Conservation (phyloP, 1,139 yeast genomes). For the Hyphopichia fennica region DNA sequence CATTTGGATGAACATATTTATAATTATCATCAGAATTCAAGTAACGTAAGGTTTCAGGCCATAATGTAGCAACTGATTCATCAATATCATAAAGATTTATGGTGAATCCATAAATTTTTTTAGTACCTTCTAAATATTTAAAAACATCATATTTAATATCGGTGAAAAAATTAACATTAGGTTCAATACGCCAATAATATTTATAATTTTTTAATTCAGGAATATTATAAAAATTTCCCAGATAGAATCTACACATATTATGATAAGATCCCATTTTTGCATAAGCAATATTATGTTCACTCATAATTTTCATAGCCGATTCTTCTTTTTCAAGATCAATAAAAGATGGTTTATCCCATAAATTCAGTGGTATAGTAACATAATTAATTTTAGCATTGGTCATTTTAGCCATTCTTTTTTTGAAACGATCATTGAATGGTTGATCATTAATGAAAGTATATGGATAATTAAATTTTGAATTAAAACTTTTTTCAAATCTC, state of each 20-base stretch:
- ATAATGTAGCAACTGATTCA: conserved; percentile 57
- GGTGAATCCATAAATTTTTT: conserved; percentile 69
- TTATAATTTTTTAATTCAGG: conserved; percentile 51
- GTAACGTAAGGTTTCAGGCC: conserved; percentile 69
- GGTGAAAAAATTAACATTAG: conserved; percentile 66
- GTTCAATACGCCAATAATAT: conserved; percentile 83
- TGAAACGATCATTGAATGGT: conserved; percentile 62
- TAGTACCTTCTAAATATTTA: conserved; percentile 65
- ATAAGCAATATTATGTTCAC: conserved; percentile 55
- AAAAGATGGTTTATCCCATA: conserved; percentile 66
- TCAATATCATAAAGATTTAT: conserved; percentile 69
- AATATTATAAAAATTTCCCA: conserved; percentile 61
- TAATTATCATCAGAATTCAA: conserved; percentile 57
- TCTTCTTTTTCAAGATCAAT: conserved; percentile 49
- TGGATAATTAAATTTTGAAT: conserved; percentile 70
- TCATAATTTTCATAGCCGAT: conserved; percentile 39
- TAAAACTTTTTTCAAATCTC: conserved; percentile 64
- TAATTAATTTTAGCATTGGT: conserved; percentile 58
- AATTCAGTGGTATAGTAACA: conserved; percentile 52
- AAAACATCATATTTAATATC: conserved; percentile 74
- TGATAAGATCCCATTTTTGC: conserved; percentile 67
- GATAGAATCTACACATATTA: conserved; percentile 67
- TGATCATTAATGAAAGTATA: conserved; percentile 77
- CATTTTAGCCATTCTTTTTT: conserved; percentile 32
- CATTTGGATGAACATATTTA: conserved; percentile 55